Base-by-base conservation (phyloP, 2,329 filamentous ascomycete species). In the Exophiala oligosperma region DNA sequence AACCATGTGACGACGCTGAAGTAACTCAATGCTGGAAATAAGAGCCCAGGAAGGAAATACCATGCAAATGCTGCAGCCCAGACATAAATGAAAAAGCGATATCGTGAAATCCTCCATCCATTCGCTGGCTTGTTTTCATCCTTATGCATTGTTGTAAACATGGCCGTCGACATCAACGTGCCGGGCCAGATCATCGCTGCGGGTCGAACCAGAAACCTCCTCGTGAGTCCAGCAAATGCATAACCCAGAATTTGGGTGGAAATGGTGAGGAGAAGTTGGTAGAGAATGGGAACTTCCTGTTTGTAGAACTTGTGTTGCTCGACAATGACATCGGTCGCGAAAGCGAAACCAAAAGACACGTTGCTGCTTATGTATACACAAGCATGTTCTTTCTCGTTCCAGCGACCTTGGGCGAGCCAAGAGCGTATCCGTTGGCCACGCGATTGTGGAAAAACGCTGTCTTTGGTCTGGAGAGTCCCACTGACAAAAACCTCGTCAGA, bases 101-200 rank as follows among this genome's bases (percentile, higher is more conserved):
- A 92, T 48, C 91, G 81, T 62, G 88, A 90, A 51, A 95, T 88
- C 43, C 75, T 87, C 91, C 91, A 95, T 35, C 91, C 90, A 71
- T 91, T 87, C 21, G 90, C 91, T 37, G 85, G 82, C 66, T 88
- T 89, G 72, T 94, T 95, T 69, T 92, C 87, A 60, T 91, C 86
- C 67, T 88, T 92, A 73, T 96, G 91, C 50, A 96, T 79, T 0
- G 90, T 93, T 3, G 86, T 88, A 68, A 96, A 94, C 89, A 96
- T 92, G 67, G 91, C 88, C 0, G 90, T 91, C 21, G 91, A 93
- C 81, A 93, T 92, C 50, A 96, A 78, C 0, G 91, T 95, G 23
- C 89, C 88, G 1, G 91, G 91, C 91, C 91, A 96, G 49, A 96
- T 91, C 89, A 96, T 95, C 59, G 90, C 90, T 61, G 89, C 90